A percentile compares a stretch with the other conserved stretches of the same genome.
phyloP scores from a whole-genome alignment of 2,329 filamentous ascomycete genomes.

The Samsoniella hepiali region DNA sequence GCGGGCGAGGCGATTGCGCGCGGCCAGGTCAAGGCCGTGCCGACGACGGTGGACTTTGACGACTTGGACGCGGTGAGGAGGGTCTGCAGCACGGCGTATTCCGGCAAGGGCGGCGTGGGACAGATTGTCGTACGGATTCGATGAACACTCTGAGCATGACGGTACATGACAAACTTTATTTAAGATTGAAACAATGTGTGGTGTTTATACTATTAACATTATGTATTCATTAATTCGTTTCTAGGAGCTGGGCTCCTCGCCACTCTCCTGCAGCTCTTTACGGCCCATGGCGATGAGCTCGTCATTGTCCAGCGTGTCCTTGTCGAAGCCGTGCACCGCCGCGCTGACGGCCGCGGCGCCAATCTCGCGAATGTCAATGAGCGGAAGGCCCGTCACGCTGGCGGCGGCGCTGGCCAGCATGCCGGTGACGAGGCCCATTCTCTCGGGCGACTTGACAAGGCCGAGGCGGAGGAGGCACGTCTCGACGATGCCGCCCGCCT shows the following conservation, averaged over 20 bases:
- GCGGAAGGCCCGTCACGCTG: constrained; percentile 3
- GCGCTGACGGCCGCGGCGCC: constrained; percentile 10
- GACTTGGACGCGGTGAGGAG: constrained; percentile 42
- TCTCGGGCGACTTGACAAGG: constrained; percentile 31
- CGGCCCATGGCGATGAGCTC: constrained; percentile 12
- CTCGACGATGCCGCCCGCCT: constrained; percentile 38
- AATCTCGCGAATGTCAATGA: constrained; percentile 13
- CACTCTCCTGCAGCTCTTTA: constrained; percentile 6
- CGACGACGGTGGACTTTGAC: constrained; percentile 38
- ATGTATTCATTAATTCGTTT: neutral
- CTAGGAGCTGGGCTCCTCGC: neutral
- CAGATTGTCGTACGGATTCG: constrained; percentile 40
- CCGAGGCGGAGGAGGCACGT: constrained; percentile 42
- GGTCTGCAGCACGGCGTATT: constrained; percentile 39
- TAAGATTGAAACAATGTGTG: neutral
- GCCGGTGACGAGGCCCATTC: constrained; percentile 3
- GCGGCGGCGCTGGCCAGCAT: neutral
- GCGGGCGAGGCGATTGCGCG: constrained; percentile 39
- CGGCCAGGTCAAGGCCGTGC: constrained; percentile 43
- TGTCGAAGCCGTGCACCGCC: constrained; percentile 6
- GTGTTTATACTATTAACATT: neutral
- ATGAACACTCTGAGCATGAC: constrained; percentile 15
- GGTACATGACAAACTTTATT: no score
- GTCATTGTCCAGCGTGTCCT: constrained; percentile 16
- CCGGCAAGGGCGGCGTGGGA: constrained; percentile 42